phyloP scores from a whole-genome alignment of 2,329 filamentous ascomycete species.

The Pseudocercospora crystallina region DNA sequence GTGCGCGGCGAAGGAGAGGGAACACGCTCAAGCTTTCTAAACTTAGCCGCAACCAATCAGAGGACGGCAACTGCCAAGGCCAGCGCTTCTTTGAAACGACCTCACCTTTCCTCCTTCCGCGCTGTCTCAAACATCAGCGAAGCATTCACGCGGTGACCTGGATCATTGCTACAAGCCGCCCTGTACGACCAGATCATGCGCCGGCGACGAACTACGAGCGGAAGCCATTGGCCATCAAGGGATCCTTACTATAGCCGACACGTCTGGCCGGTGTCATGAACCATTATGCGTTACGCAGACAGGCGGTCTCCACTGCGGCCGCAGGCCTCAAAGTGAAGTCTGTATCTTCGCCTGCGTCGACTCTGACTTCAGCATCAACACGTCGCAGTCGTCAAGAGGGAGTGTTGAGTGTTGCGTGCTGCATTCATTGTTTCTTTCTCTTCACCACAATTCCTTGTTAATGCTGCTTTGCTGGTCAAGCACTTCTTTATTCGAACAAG shows the following conservation, averaged over 20 bases:
- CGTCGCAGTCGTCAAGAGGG: background rate
- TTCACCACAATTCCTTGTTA: constrained; percentile 11
- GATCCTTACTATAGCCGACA: constrained; percentile 4
- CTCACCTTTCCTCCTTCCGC: no score
- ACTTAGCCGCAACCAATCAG: no score
- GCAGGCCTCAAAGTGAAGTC: constrained; percentile 2
- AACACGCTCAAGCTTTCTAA: no score
- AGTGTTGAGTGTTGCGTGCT: background rate
- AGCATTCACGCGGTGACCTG: no score
- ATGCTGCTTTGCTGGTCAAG: constrained; percentile 17
- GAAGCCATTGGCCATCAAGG: constrained; percentile 3
- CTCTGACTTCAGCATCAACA: background rate
- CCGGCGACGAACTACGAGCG: background rate
- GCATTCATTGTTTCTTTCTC: constrained; percentile 12
- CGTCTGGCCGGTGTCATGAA: background rate
- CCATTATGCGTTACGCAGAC: background rate
- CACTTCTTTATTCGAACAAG: constrained; percentile 7
- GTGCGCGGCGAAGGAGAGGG: no score
- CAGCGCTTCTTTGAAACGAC: no score
- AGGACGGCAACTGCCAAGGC: no score
- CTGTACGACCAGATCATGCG: background rate
- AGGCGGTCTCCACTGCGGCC: constrained; percentile 4
- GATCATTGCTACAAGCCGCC: constrained; percentile 3
- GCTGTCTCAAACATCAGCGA: no score
- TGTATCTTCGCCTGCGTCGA: background rate